A percentile compares a stretch with the other conserved stretches of the same genome.
phyloP scores from a whole-genome alignment of 352 stramenopile species.

The Pythium pyrilobum region DNA sequence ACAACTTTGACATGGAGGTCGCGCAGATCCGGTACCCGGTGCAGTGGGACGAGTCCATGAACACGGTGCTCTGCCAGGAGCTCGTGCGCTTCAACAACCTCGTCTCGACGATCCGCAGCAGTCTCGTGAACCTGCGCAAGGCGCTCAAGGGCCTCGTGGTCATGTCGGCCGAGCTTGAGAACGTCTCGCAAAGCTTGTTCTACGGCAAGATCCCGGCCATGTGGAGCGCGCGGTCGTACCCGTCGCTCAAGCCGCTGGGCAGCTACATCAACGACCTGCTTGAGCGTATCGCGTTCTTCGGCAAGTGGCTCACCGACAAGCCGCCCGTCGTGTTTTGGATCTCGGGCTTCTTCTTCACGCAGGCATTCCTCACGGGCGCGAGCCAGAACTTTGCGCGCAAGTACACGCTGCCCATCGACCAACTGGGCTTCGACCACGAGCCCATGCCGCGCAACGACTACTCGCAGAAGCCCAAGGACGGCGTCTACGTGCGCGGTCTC shows the following conservation, averaged over 20 bases:
- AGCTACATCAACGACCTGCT: slow-evolving; percentile 91
- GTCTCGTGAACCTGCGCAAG: slow-evolving; percentile 83
- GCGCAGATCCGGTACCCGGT: slow-evolving; percentile 90
- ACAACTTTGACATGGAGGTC: slow-evolving; percentile 92
- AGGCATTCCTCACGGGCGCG: slow-evolving; percentile 93
- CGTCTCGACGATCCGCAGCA: slow-evolving; percentile 79
- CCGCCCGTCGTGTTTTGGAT: slow-evolving; percentile 92
- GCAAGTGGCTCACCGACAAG: slow-evolving; percentile 86
- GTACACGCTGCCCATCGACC: slow-evolving; percentile 90
- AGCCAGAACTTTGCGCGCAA: slow-evolving; percentile 93
- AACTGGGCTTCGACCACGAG: slow-evolving; percentile 77
- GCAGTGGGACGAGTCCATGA: slow-evolving; percentile 92
- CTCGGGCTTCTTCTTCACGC: slow-evolving; percentile 95
- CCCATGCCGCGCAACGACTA: slow-evolving; percentile 77
- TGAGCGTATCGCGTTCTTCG: slow-evolving; percentile 88
- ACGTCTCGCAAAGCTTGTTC: slow-evolving; percentile 88
- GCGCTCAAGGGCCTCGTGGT: slow-evolving; percentile 92
- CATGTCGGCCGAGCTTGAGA: slow-evolving; percentile 93
- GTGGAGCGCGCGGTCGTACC: slow-evolving; percentile 90
- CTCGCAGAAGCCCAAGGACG: slow-evolving; percentile 67
- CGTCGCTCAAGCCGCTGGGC: slow-evolving; percentile 89
- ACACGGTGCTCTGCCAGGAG: slow-evolving; percentile 92
- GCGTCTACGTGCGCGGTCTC: slow-evolving; percentile 84
- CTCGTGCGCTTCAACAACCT: slow-evolving; percentile 94
- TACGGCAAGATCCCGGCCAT: slow-evolving; percentile 90